These are phyloP conservation scores for Vaccinium myrtillus DNA, from an alignment of 148 eudicot species.

Conservation along the genomic window DNA sequence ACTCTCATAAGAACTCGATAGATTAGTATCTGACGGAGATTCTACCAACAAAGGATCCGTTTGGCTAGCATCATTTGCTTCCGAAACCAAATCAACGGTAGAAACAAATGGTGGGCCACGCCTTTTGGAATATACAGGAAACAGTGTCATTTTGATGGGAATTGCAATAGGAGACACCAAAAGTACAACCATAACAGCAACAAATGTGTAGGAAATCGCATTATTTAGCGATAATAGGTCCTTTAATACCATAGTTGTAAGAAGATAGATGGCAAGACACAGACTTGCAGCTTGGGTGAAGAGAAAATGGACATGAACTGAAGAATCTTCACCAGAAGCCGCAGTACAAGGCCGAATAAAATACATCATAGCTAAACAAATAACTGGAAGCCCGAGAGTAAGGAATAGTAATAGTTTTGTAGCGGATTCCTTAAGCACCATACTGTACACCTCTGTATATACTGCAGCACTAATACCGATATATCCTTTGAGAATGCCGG, in stretches of 20 bases:
- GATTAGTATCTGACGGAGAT: slow-evolving; percentile 39
- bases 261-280: slow-evolving; percentile 63
- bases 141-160: slow-evolving; percentile 88
- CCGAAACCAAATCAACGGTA: slow-evolving; percentile 34
- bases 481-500: slow-evolving; percentile 89
- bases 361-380: slow-evolving; percentile 70
- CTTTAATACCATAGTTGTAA: slow-evolving; percentile 55
- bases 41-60: slow-evolving; percentile 40
- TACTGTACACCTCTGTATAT: slow-evolving; percentile 60
- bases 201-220: slow-evolving; percentile 47
- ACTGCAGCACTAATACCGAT: slow-evolving; percentile 85
- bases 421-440: slow-evolving; percentile 57
- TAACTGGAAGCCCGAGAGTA: slow-evolving; percentile 62
- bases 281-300: slow-evolving; percentile 74
- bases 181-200: slow-evolving; percentile 62
- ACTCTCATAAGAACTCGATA: slow-evolving; percentile 44
- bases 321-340: slow-evolving; percentile 66
- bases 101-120: slow-evolving; percentile 31
- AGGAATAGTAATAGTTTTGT: slow-evolving; percentile 58
- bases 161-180: slow-evolving; percentile 83
- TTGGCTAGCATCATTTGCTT: slow-evolving; percentile 24
- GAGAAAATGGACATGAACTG: slow-evolving; percentile 62
- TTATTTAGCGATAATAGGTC: slow-evolving; percentile 33
- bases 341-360: slow-evolving; percentile 79
- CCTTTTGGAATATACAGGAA: slow-evolving; percentile 42